Base-by-base conservation (phyloP, 78 protist genomes). In the Tieghemostelium lacteum region DNA sequence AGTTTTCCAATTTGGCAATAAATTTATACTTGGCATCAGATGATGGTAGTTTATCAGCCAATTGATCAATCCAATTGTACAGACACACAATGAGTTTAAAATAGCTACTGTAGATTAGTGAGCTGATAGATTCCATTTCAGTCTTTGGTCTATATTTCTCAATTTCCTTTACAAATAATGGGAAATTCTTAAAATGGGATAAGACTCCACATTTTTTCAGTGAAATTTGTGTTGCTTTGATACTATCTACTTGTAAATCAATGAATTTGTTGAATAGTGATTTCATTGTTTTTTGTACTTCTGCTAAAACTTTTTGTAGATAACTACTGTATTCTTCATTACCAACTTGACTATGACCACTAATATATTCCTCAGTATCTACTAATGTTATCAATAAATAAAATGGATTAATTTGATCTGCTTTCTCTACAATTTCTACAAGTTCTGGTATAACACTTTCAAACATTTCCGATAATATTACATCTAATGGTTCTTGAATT, bases 201-300 rank as follows among this genome's bases (percentile, higher is more conserved):
- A 83, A 42, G 2, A 83, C 91, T 34, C 91, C 91, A 69, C 91
- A 83, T 69, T 54, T 66, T 37, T 83, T 83, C 14, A 83, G 45
- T 40, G 91, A 39, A 14, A 72, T 20, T 58, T 83, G 91, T 28
- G 91, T 57, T 50, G 91, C 52, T 49, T 83, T 83, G n/a, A 83
- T 83, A 5, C 78, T 28, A 1, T 83, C 91, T 0, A 60, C 75
- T 83, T 83, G 91, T 24, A 83, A 50, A 49, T 83, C 91, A 1
- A 83, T 40, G 24, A 83, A 83, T 42, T 83, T 83, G 78, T 83
- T 83, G 36, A 83, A 83, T 22, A 83, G 20, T 4, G 91, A 36
- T 69, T 83, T 83, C 73, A 83, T 83, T 6, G 78, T 69, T 42
- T 83, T 83, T 60, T 83, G 91, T 10, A 83, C 91, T 28, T 83